Evolutionary conservation across 2,329 filamentous ascomycete genomes (phyloP), one percentile per base, ranked within the genome.

Genomic region (Neonectria punicea): DNA sequence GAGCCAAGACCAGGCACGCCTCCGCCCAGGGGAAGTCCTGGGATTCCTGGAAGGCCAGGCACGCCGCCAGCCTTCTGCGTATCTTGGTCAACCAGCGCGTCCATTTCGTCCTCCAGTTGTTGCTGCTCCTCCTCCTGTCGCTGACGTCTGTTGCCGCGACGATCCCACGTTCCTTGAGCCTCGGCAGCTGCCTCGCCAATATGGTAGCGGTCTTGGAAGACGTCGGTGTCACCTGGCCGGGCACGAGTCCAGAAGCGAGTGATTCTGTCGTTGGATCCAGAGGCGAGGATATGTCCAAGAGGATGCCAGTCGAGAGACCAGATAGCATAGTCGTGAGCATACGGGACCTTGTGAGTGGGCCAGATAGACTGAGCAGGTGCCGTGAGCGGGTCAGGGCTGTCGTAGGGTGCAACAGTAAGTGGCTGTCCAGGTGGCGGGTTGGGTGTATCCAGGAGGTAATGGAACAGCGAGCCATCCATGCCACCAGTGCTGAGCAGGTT

Each of bases 241-340:
- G 93, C 89, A 46, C 96, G 90, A 4, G 94, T 94, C 96, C 96
- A 99, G 83, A 99, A 99, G 53, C 96, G 90, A 2, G 96, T 98
- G 67, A 97, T 94, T 44, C 96, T 91, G 78, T 99, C 96, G 78
- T 99, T 98, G 11, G 94, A 97, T 13, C 96, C 96, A 2, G 95
- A 97, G 1, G 94, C 94, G 8, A 99, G 87, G 68, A 99, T 95
- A 76, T 99, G 96, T 30, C 96, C 96, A 0, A 98, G 86, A 1
- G 96, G 96, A 77, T 99, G 96, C 94, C 96, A 99, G 82, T 98
- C 94, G 54, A 99, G 87, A 18, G 94, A 97, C 96, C 96, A 99
- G 69, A 99, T 96, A 18, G 94, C 93, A 77, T 94, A 97, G 72
- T 97, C 93, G 78, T 99, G 96, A 0, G 96, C 96, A 75, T 91